These are phyloP conservation scores for Nicotiana paniculata DNA, from an alignment of 257 asterid genomes.

Conservation along the genomic window DNA sequence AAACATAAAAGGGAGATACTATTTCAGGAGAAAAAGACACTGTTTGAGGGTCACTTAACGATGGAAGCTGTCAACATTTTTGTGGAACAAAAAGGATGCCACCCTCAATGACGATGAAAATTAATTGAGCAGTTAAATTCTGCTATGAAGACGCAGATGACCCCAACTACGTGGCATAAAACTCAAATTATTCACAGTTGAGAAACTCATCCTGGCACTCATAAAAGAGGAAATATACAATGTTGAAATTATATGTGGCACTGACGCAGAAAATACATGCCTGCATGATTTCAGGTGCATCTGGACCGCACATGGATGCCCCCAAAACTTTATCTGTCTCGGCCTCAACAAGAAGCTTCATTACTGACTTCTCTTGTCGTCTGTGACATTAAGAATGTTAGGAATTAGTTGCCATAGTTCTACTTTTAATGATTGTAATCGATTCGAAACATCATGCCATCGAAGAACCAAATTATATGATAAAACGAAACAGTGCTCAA, in stretches of 20 bases:
- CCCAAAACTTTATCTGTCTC: slow-evolving; percentile 92
- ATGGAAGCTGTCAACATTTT: not conserved
- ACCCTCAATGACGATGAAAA: not conserved
- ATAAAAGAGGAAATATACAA: not conserved
- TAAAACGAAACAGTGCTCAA: not conserved
- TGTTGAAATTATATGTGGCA: not conserved
- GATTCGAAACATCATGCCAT: not conserved
- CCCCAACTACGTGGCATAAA: not conserved
- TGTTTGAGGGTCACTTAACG: not conserved
- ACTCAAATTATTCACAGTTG: not conserved
- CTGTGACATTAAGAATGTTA: slow-evolving; percentile 21
- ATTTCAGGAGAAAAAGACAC: not conserved
- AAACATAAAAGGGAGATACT: not conserved
- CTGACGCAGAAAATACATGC: slow-evolving; percentile 18
- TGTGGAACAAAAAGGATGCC: not conserved
- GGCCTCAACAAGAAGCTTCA: slow-evolving; percentile 90
- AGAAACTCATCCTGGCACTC: not conserved
- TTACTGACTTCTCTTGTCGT: slow-evolving; percentile 82
- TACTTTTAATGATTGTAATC: not conserved
- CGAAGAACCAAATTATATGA: not conserved
- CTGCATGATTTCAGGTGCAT: slow-evolving; percentile 98
- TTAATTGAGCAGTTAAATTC: not conserved
- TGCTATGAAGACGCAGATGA: not conserved
- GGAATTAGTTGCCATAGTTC: not conserved
- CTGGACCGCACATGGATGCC: slow-evolving; percentile 99